Evolutionary conservation across 2,329 filamentous ascomycete genomes (phyloP).

Genomic region (Pseudocercospora vitis): DNA sequence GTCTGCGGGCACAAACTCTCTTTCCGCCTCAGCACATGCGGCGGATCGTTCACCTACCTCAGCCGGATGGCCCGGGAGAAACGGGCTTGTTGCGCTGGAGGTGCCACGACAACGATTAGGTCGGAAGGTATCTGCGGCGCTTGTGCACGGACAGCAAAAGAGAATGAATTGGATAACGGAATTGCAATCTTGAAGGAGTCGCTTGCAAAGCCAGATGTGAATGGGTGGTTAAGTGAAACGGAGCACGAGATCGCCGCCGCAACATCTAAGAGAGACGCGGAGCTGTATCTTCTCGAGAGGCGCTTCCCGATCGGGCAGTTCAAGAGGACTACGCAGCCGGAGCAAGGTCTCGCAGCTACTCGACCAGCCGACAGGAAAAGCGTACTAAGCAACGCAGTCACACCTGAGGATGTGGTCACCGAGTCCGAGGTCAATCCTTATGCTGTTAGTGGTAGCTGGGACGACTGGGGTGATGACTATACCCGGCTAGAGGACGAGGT

Average conservation of each 20-base stretch:
- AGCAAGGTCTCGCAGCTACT: slow-evolving; percentile 15
- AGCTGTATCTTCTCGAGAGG: slow-evolving; percentile 12
- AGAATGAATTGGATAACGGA: slow-evolving; percentile 6
- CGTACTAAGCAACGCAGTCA: slow-evolving; percentile 27
- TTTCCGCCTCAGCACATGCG: slow-evolving; percentile 38
- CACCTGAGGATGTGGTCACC: slow-evolving; percentile 27
- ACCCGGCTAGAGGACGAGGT: slow-evolving; percentile 22
- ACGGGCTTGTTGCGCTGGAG: slow-evolving; percentile 33
- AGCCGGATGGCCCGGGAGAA: slow-evolving; percentile 13
- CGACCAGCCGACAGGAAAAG: slow-evolving; percentile 11
- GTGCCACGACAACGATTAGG: slow-evolving; percentile 31
- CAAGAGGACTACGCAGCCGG: slow-evolving; percentile 17
- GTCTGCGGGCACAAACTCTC: slow-evolving; percentile 36
- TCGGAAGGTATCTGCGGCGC: slow-evolving; percentile 24
- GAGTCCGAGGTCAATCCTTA: not conserved
- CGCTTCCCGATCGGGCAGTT: slow-evolving; percentile 18
- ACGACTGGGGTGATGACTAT: slow-evolving; percentile 13
- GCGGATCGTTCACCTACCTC: slow-evolving; percentile 33
- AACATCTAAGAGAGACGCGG: slow-evolving; percentile 6
- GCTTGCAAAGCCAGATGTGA: not conserved
- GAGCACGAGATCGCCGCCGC: slow-evolving; percentile 1
- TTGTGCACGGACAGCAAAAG: slow-evolving; percentile 12
- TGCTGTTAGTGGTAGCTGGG: slow-evolving; percentile 8
- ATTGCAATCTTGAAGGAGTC: slow-evolving; percentile 1
- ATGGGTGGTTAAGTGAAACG: not conserved